Evolutionary conservation across 768 basidiomycete genomes (phyloP), one percentile per base, ranked within the genome.

Genomic region (Amanita thiersii): DNA sequence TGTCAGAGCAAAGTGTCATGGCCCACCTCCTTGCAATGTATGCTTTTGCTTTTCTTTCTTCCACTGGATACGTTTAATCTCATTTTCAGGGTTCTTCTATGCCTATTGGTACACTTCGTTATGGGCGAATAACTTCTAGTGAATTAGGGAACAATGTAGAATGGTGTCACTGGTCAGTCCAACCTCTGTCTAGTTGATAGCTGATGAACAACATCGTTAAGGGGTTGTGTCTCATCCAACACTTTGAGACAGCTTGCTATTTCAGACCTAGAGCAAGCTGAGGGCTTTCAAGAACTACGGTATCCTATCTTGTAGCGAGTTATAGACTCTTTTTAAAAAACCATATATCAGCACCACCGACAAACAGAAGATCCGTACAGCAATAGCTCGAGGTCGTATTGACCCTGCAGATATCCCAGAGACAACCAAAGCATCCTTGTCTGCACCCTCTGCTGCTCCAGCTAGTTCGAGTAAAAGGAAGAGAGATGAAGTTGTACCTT

Each of bases 151-250:
- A 84, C 56, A 73, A 68, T 0, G 75, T 86, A 2, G 68, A 78
- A 52, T 88, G 86, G 86, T 66, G 75, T 30, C 86, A 88, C 50
- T 88, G 86, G 84, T 84, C 59, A 51, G 65, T 35, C 45, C 29
- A 20, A 19, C 18, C 31, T 33, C 15, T 30, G 19, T 28, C 19
- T 46, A 28, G 28, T 24, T 21, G 24, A 12, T 24, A 37, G 43
- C 35, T n/a, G 15, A 46, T 24, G 30, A 48, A 39, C 37, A 36
- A 32, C 21, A 5, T 24, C 43, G 26, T 11, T 40, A 47, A 85
- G 83, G 85, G 82, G 79, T 46, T 87, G 85, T 44, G 80, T 85
- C 7, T 81, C 79, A 15, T 67, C 72, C 5, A 58, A 63, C 34
- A 75, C 81, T 38, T 63, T 87, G 28, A 56, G 53, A 7, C 54